Base-by-base conservation (phyloP, 169 alveolate species). In the Theileria parva region DNA sequence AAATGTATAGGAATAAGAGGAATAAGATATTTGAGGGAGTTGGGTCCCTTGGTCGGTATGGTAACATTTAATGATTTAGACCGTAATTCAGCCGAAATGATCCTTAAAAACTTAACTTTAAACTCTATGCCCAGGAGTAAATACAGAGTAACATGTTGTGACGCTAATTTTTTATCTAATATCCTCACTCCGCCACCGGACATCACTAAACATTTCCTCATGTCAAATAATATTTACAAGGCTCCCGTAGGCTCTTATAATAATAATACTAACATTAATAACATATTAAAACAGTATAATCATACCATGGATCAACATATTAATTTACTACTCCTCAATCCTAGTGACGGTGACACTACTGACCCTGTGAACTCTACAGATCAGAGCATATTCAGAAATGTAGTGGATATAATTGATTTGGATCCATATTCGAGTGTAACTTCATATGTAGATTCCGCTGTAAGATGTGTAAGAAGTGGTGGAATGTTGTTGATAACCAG, bases 401-500 rank as follows among this genome's bases (percentile, higher is more conserved):
- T 91, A 34, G 77, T 87, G 69, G 95, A 91, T 80, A 88, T 87
- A 39, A 85, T 97, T 37, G 99, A 97, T 81, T 79, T 97, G 72
- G 99, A 97, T 77, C 99, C 99, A 6, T 97, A 97, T 80, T 98
- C 98, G 11, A 94, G 98, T 2, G 96, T 97, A 30, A 93, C 95
- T 21, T 95, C 95, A 0, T 97, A 93, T 81, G 80, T 97, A 39
- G 99, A 97, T 71, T 92, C 97, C 55, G 94, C 97, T 25, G 76
- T 97, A 30, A 94, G 91, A 74, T 92, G 97, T 51, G 92, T 95
- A 28, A 95, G 95, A 79, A 91, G 95, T 65, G 97, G 97, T 34
- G 98, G 98, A 27, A 85, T 96, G 66, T 87, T 95, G 34, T 91
- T 96, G 71, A 92, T 97, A 57, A 97, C 99, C 0, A 93, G 96